Percentiles rank a stretch among this genome's conserved stretches.
These are phyloP conservation scores for Pholiota molesta DNA, from an alignment of 768 basidiomycete species.

Conservation along the genomic window DNA sequence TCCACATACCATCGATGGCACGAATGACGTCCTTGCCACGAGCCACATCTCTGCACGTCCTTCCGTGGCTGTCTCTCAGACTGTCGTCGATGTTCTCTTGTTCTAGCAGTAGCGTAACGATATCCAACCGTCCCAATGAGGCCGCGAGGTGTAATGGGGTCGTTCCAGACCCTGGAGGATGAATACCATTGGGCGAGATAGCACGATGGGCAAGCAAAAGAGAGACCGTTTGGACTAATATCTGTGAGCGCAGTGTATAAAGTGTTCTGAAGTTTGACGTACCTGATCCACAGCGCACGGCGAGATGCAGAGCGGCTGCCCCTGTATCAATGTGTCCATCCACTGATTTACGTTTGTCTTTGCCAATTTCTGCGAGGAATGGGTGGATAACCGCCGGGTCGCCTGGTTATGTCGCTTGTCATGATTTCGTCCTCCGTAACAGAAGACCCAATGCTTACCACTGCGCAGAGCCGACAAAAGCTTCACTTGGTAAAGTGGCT, in stretches of 20 bases:
- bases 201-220: conserved; percentile 72
- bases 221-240: conserved; percentile 63
- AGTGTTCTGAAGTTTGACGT: conserved; percentile 24
- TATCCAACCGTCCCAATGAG: conserved; percentile 69
- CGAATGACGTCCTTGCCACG: conserved; percentile 65
- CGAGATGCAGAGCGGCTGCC: conserved; percentile 79
- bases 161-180: conserved; percentile 75
- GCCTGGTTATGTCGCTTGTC: conserved; percentile 46
- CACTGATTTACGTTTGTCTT: conserved; percentile 55
- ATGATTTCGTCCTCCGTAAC: background rate
- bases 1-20: conserved; percentile 64
- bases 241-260: background rate
- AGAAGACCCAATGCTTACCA: conserved; percentile 38
- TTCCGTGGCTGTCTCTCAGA: conserved; percentile 64
- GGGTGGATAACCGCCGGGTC: conserved; percentile 82
- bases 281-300: conserved; percentile 80
- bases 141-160: conserved; percentile 73
- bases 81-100: conserved; percentile 84
- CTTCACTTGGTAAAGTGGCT: conserved; percentile 67
- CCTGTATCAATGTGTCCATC: conserved; percentile 62
- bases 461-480: conserved; percentile 63
- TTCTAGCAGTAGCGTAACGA: conserved; percentile 76
- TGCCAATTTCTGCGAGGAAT: conserved; percentile 73
- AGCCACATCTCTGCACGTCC: conserved; percentile 74
- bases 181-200: conserved; percentile 78